These are phyloP conservation scores for Ailanthus altissimus DNA, from an alignment of 345 rosid genomes.

Conservation along the genomic window DNA sequence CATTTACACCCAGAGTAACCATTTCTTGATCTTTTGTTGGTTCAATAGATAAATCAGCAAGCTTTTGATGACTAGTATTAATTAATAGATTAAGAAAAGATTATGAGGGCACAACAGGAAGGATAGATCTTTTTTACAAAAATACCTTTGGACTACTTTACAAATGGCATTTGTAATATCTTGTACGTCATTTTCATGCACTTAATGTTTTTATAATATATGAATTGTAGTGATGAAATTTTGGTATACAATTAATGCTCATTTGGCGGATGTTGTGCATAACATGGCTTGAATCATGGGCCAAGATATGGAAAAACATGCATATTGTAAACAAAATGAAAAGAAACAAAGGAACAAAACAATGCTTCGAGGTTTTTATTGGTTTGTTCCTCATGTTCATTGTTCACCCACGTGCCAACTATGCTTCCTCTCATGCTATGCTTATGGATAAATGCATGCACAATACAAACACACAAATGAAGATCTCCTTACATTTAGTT, in stretches of 20 bases:
- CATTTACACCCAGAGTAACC: conserved; percentile 1
- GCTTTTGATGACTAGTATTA: not conserved
- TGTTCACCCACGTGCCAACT: conserved; percentile 42
- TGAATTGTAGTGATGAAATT: not conserved
- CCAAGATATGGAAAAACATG: conserved; percentile 1
- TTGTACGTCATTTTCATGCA: conserved; percentile 13
- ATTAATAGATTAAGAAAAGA: conserved; percentile 1
- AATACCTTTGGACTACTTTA: not conserved
- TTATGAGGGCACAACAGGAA: not conserved
- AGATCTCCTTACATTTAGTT: not conserved
- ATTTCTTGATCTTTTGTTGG: not conserved
- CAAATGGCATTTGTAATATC: not conserved
- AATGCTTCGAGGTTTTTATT: not conserved
- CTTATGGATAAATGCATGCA: not conserved
- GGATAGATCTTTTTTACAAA: conserved; percentile 14
- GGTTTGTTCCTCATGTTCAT: conserved; percentile 19
- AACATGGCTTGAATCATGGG: not conserved
- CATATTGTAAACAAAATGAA: conserved; percentile 9
- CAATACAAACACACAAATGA: not conserved
- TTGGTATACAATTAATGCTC: not conserved
- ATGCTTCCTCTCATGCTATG: conserved; percentile 23
- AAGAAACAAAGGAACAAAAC: not conserved
- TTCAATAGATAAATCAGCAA: too few species aligned
- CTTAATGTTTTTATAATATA: too few species aligned
- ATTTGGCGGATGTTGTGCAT: not conserved